phyloP scores from a whole-genome alignment of 1,284 basidiomycete genomes.

The Marasmius oreades region DNA sequence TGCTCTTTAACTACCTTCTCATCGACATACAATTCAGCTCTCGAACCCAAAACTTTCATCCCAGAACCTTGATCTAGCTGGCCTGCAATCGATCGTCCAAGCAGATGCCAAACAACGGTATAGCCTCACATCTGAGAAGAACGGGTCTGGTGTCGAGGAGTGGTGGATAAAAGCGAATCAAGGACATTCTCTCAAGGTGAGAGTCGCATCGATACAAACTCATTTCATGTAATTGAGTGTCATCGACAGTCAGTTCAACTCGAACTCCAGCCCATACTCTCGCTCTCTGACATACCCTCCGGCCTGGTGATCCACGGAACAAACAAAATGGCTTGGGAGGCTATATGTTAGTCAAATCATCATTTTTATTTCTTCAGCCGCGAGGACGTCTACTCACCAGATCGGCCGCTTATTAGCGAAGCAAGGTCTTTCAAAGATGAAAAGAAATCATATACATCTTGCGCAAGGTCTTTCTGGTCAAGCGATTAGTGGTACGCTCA shows the following conservation, averaged over 20 bases:
- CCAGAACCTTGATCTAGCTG: constrained; percentile 45
- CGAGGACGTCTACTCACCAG: not conserved
- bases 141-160: constrained; percentile 31
- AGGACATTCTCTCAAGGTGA: constrained; percentile 84
- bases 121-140: constrained; percentile 59
- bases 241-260: constrained; percentile 55
- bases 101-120: constrained; percentile 80
- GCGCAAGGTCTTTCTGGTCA: constrained; percentile 68
- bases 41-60: constrained; percentile 34
- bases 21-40: constrained; percentile 24
- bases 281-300: constrained; percentile 58
- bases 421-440: constrained; percentile 82
- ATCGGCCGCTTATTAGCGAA: constrained; percentile 35
- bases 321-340: constrained; percentile 59
- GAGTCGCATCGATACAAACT: constrained; percentile 12
- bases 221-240: not conserved
- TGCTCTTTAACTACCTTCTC: not conserved
- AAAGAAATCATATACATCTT: constrained; percentile 84
- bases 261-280: constrained; percentile 61
- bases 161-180: constrained; percentile 95
- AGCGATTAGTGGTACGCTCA: constrained; percentile 69
- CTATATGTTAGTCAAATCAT: constrained; percentile 51
- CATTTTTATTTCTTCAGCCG: constrained; percentile 8
- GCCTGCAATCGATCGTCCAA: constrained; percentile 69
- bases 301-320: constrained; percentile 79